Evolutionary conservation across 192 early-diverging fungal genomes (phyloP).

Genomic region (Rhizophagus sp.): DNA sequence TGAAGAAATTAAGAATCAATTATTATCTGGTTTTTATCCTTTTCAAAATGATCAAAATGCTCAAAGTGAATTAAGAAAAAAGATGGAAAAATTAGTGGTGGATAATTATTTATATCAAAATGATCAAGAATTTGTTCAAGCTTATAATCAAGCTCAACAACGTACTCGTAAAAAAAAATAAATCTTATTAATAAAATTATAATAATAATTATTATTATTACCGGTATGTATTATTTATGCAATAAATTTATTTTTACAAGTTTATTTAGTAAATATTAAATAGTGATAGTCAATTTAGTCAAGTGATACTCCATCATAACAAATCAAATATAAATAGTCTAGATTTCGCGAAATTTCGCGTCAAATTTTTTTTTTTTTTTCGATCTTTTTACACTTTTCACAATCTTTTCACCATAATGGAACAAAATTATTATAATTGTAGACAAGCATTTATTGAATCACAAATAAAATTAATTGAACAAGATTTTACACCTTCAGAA

Average conservation of each 20-base stretch:
- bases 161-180: neutral
- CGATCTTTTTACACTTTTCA: too few relatives aligned
- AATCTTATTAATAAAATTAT: too few relatives aligned
- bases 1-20: slow-evolving; percentile 37
- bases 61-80: slow-evolving; percentile 39
- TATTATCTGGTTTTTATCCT: slow-evolving; percentile 41
- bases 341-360: too few relatives aligned
- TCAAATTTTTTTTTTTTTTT: too few relatives aligned
- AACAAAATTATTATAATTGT: slow-evolving; percentile 16
- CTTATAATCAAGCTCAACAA: slow-evolving; percentile 14
- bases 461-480: slow-evolving; percentile 18
- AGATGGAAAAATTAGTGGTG: slow-evolving; percentile 45
- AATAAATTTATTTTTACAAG: too few relatives aligned
- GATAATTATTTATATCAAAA: slow-evolving; percentile 28
- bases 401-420: neutral
- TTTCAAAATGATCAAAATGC: slow-evolving; percentile 37
- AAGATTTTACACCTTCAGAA: slow-evolving; percentile 11
- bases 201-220: too few relatives aligned
- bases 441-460: slow-evolving; percentile 21
- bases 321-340: too few relatives aligned
- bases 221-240: too few relatives aligned
- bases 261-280: too few relatives aligned
- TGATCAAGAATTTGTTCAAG: slow-evolving; percentile 23
- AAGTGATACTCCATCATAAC: too few relatives aligned
- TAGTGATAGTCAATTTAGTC: too few relatives aligned